These are phyloP conservation scores for Russula ochroleuca DNA, from an alignment of 768 basidiomycete species.

Conservation along the genomic window DNA sequence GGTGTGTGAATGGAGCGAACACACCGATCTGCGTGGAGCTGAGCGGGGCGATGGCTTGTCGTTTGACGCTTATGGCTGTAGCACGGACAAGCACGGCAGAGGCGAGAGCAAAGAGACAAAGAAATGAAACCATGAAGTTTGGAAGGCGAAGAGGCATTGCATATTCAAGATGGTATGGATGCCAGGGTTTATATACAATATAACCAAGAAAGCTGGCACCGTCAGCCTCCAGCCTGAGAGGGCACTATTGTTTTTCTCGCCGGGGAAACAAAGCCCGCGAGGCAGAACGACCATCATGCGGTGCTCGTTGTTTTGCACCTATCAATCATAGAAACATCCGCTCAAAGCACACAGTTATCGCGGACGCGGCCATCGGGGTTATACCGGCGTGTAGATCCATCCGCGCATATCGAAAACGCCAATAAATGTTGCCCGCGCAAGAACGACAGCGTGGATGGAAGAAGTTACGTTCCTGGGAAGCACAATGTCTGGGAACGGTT, in stretches of 20 bases:
- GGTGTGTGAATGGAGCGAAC: conserved; percentile 34
- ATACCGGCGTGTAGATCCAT: neutral
- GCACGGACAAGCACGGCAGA: conserved; percentile 3
- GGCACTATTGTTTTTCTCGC: too few relatives aligned
- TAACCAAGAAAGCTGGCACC: neutral
- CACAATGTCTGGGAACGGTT: neutral
- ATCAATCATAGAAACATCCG: neutral
- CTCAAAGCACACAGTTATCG: neutral
- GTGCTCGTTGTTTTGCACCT: too few relatives aligned
- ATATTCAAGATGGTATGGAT: neutral
- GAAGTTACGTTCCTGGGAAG: neutral
- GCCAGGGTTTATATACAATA: neutral
- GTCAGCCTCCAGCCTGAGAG: neutral
- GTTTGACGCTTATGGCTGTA: neutral
- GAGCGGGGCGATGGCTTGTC: conserved; percentile 28
- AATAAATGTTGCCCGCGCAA: neutral
- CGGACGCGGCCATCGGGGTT: neutral
- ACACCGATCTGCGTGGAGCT: conserved; percentile 30
- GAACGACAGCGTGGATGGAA: neutral
- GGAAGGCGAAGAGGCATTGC: neutral
- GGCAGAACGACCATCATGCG: neutral
- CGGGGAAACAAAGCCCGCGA: neutral
- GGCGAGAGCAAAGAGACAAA: neutral
- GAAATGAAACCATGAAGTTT: neutral
- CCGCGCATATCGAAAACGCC: neutral